Base-by-base conservation (phyloP, 306 rosid genomes). In the Citrullus colocynthis region DNA sequence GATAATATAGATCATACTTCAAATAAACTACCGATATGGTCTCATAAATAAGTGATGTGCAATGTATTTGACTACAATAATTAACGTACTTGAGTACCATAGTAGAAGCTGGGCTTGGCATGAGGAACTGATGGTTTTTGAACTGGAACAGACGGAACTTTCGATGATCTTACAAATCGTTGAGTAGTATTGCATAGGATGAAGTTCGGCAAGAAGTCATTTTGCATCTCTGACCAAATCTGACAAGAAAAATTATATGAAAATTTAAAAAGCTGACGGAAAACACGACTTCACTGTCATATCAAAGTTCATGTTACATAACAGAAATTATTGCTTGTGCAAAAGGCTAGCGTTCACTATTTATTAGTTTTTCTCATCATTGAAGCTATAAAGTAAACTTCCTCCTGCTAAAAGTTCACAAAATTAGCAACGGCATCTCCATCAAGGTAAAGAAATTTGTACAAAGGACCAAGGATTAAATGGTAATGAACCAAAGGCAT, bases 211-310 rank as follows among this genome's bases (percentile, higher is more conserved):
- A 92, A 82, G 85, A 92, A 95, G 80, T 95, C 98, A 65, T 80
- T 92, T 82, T 95, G 98, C 97, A 95, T 92, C 93, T 95, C 98
- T 30, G 93, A 92, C 97, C 96, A 95, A 80, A 95, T 95, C 98
- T 95, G 79, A 77, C 81, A 87, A 34, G 63, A 32, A 52, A 28
- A 17, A 74, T 32, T 44, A 59, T 20, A 60, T 32, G 63, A 76
- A 41, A 59, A 34, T 49, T 57, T 17, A 34, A 41, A 14, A 58
- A 18, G 16, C 36, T 76, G 76, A 48, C 54, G 36, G 75, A 69
- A 78, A 52, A 70, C 11, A 74, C 18, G 72, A 70, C 41, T 7
- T 61, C 78, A 80, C 45, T 18, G 72, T 13, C 54, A 41, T 67
- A 41, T 39, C 54, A 39, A 67, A 18, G 45, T 67, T 72, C 34